A percentile compares a stretch with the other conserved stretches of the same genome.
These are phyloP conservation scores for Ambrosia artemisiifolia DNA, from an alignment of 129 eudicot species.

Conservation along the genomic window DNA sequence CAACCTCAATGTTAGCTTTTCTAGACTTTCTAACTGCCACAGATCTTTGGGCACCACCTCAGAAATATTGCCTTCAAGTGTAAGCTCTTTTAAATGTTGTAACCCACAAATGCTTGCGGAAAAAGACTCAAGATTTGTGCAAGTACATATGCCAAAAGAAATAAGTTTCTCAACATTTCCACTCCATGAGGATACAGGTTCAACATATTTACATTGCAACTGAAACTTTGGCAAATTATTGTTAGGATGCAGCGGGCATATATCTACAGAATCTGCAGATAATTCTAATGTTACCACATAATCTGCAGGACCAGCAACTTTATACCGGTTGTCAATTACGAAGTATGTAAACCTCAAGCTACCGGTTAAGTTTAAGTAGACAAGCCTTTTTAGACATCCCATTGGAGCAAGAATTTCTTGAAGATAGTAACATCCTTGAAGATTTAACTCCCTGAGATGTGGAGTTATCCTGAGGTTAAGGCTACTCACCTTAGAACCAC, in stretches of 20 bases:
- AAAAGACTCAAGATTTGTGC: conserved; percentile 5
- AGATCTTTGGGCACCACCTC: background rate
- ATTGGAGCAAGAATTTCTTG: background rate
- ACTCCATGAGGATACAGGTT: background rate
- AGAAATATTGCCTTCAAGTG: conserved; percentile 7
- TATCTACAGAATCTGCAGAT: background rate
- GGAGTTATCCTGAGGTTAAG: background rate
- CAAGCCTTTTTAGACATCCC: background rate
- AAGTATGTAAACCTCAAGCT: background rate
- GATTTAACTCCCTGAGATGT: background rate
- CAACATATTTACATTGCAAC: background rate
- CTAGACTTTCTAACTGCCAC: background rate
- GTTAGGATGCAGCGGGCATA: background rate
- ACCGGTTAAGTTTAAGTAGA: background rate
- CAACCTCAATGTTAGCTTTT: background rate
- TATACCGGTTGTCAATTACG: background rate
- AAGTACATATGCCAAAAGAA: conserved; percentile 14
- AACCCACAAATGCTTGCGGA: conserved; percentile 8
- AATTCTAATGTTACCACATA: background rate
- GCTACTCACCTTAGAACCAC: background rate
- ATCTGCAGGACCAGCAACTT: background rate
- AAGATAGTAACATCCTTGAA: background rate
- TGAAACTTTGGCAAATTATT: background rate
- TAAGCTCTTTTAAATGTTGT: conserved; percentile 4
- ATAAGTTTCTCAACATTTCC: conserved; percentile 22